Evolutionary conservation across 495 filamentous ascomycete species (phyloP).

Genomic region (Penicillium ochrochloron): DNA sequence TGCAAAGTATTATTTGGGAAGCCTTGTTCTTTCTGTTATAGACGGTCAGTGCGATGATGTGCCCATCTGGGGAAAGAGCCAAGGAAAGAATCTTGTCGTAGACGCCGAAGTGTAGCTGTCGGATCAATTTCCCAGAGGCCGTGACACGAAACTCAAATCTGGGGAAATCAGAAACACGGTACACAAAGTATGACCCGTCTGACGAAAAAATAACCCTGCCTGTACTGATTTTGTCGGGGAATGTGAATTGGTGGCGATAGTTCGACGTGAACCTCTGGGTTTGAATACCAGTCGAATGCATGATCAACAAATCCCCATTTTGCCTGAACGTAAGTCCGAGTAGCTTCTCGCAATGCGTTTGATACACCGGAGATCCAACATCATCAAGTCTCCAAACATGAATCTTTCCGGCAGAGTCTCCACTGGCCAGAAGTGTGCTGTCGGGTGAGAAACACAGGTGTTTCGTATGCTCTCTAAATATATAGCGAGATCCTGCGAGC

Average conservation of each 20-base stretch:
- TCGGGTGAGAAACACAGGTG: background rate
- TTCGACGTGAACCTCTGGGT: background rate
- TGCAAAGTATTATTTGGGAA: no score
- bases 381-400: no score
- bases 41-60: background rate
- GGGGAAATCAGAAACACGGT: background rate
- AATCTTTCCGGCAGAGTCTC: background rate
- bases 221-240: background rate
- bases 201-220: background rate
- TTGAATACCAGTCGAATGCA: background rate
- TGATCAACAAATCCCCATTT: background rate
- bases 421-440: background rate
- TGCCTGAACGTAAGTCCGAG: background rate
- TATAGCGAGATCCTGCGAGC: background rate
- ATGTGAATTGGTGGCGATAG: background rate
- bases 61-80: background rate
- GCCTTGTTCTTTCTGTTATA: background rate
- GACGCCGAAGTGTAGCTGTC: background rate
- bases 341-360: background rate
- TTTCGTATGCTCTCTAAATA: background rate
- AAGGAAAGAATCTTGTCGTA: background rate
- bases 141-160: background rate
- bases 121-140: background rate
- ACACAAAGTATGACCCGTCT: background rate
- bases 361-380: background rate